These are phyloP conservation scores for Monosporozyma unispora DNA, from an alignment of 805 yeast genomes.

Conservation along the genomic window DNA sequence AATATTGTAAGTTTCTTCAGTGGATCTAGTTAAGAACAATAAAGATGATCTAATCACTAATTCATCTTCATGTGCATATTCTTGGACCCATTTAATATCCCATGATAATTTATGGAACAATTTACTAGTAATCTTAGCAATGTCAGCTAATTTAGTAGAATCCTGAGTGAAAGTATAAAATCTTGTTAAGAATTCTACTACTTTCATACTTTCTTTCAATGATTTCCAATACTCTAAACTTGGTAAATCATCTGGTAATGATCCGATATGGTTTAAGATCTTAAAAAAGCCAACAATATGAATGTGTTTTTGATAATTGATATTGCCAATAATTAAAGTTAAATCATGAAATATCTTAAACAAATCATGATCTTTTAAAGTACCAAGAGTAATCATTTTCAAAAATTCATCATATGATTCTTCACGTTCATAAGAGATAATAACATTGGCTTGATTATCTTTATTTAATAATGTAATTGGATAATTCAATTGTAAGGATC, in stretches of 20 bases:
- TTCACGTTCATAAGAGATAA: slow-evolving; percentile 37
- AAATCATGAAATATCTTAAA: slow-evolving; percentile 31
- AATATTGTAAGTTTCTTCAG: slow-evolving; percentile 21
- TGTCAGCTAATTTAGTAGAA: neutral
- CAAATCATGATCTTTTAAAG: slow-evolving; percentile 22
- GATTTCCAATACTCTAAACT: slow-evolving; percentile 17
- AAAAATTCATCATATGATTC: slow-evolving; percentile 23
- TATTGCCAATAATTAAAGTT: slow-evolving; percentile 25
- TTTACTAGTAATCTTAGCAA: neutral
- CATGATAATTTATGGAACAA: neutral
- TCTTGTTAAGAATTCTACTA: neutral
- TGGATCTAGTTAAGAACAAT: slow-evolving; percentile 14
- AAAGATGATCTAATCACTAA: slow-evolving; percentile 27
- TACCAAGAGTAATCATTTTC: slow-evolving; percentile 11
- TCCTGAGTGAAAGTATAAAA: neutral
- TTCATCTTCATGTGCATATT: slow-evolving; percentile 25
- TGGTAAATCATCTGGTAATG: neutral
- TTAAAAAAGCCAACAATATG: slow-evolving; percentile 24
- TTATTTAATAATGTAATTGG: slow-evolving; percentile 17
- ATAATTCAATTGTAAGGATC: slow-evolving; percentile 16
- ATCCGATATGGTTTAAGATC: slow-evolving; percentile 15
- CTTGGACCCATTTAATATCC: neutral
- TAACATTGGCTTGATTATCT: slow-evolving; percentile 35
- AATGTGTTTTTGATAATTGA: slow-evolving; percentile 16
- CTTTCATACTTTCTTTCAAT: slow-evolving; percentile 11